Percentiles rank a stretch among this genome's conserved stretches.
Evolutionary conservation across 495 filamentous ascomycete genomes (phyloP).

Genomic region (Haplographium delicatum): DNA sequence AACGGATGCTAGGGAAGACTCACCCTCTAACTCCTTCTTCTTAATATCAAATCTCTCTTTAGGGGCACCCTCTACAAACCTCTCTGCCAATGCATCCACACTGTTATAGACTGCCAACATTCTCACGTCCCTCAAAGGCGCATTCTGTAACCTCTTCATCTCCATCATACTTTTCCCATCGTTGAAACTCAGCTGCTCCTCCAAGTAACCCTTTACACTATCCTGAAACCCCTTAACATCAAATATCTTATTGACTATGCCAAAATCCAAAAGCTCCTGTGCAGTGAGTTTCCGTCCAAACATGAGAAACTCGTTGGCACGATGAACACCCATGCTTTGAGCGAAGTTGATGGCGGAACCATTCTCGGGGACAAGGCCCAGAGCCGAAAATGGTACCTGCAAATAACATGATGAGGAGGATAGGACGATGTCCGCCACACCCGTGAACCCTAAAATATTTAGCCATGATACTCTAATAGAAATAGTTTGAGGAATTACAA

Average conservation of each 20-base stretch:
- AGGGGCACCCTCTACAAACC: slow-evolving; percentile 23
- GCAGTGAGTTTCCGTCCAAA: slow-evolving; percentile 23
- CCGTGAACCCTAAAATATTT: too few species aligned
- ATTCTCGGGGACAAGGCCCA: slow-evolving; percentile 26
- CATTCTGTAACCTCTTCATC: slow-evolving; percentile 27
- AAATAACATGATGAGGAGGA: slow-evolving; percentile 17
- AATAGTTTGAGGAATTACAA: too few species aligned
- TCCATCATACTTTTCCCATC: slow-evolving; percentile 29
- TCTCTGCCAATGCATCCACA: slow-evolving; percentile 22
- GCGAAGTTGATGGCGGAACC: slow-evolving; percentile 24
- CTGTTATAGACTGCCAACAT: slow-evolving; percentile 19
- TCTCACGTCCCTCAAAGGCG: slow-evolving; percentile 17
- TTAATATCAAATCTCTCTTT: slow-evolving; percentile 20
- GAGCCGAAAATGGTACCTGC: slow-evolving; percentile 22
- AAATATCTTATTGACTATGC: slow-evolving; percentile 24
- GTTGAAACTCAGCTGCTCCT: slow-evolving; percentile 18
- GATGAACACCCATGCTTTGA: slow-evolving; percentile 23
- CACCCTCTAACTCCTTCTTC: slow-evolving; percentile 19
- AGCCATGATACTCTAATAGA: too few species aligned
- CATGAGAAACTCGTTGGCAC: slow-evolving; percentile 27
- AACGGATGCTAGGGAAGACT: not conserved
- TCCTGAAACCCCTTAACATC: slow-evolving; percentile 9
- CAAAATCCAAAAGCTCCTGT: slow-evolving; percentile 22
- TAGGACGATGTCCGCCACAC: slow-evolving; percentile 24
- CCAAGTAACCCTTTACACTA: slow-evolving; percentile 17